phyloP scores from a whole-genome alignment of 176 grass and related monocot genomes.

The Puccinellia tenuiflora region DNA sequence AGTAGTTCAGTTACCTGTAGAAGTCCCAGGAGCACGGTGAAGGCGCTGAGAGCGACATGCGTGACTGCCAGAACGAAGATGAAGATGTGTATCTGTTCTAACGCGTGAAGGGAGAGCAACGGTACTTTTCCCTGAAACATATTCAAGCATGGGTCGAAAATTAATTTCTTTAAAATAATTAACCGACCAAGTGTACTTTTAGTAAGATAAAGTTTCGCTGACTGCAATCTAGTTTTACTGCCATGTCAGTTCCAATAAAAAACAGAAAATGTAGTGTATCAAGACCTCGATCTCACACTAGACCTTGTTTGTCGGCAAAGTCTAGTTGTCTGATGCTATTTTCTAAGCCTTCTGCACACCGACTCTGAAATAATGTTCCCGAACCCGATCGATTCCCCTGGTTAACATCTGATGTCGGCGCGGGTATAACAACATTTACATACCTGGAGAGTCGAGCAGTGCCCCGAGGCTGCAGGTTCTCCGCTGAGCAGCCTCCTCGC shows the following conservation, averaged over 20 bases:
- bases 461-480: neutral
- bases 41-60: conserved; percentile 61
- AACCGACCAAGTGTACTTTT: neutral
- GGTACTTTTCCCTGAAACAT: conserved; percentile 57
- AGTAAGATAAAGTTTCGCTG: neutral
- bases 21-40: conserved; percentile 62
- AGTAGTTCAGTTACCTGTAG: conserved; percentile 40
- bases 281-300: neutral
- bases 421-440: neutral
- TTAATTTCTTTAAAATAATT: neutral
- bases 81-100: conserved; percentile 89
- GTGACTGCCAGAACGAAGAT: conserved; percentile 78
- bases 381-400: neutral
- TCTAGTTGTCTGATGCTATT: neutral
- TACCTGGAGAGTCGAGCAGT: conserved; percentile 25
- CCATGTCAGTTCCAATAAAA: neutral
- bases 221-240: neutral
- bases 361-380: neutral
- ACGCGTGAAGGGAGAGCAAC: conserved; percentile 63
- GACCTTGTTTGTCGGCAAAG: neutral
- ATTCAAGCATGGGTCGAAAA: neutral
- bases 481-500: conserved; percentile 33
- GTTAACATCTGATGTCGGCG: neutral
- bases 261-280: neutral
- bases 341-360: neutral